Percentiles rank a stretch among this genome's conserved stretches.
These are phyloP conservation scores for Microbotryum lychnidis-dioicae DNA, from an alignment of 1,284 basidiomycete species.

Conservation along the genomic window DNA sequence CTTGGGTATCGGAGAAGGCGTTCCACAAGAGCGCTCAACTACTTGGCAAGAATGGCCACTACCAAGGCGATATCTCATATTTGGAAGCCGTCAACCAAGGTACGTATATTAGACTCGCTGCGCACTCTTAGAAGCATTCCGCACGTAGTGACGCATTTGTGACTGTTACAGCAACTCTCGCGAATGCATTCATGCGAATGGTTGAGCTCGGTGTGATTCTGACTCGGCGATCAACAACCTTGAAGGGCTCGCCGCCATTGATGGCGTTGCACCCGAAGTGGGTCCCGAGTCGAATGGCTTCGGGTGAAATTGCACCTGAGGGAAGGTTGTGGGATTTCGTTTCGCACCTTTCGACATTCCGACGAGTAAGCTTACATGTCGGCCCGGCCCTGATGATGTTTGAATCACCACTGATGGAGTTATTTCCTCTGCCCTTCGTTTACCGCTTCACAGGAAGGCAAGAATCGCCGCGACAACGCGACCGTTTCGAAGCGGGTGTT, in stretches of 20 bases:
- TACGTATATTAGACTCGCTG: conserved; percentile 1
- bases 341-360: conserved; percentile 36
- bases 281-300: conserved; percentile 24
- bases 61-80: conserved; percentile 39
- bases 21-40: conserved; percentile 39
- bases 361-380: conserved; percentile 26
- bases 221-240: conserved; percentile 5
- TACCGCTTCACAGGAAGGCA: neutral
- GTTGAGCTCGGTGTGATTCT: conserved; percentile 28
- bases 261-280: conserved; percentile 39
- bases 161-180: conserved; percentile 16
- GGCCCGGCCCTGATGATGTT: conserved; percentile 10
- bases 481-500: conserved; percentile 28
- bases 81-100: conserved; percentile 36
- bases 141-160: too few relatives aligned
- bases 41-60: conserved; percentile 40
- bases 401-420: conserved; percentile 13
- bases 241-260: conserved; percentile 31
- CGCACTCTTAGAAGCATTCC: too few relatives aligned
- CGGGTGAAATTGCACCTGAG: conserved; percentile 19
- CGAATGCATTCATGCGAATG: conserved; percentile 29
- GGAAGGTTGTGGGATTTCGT: conserved; percentile 37
- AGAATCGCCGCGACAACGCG: neutral
- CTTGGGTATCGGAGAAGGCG: conserved; percentile 39
- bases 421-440: neutral